Conservation (phyloP, 805 yeast species). For the Candida qinlingensis region DNA sequence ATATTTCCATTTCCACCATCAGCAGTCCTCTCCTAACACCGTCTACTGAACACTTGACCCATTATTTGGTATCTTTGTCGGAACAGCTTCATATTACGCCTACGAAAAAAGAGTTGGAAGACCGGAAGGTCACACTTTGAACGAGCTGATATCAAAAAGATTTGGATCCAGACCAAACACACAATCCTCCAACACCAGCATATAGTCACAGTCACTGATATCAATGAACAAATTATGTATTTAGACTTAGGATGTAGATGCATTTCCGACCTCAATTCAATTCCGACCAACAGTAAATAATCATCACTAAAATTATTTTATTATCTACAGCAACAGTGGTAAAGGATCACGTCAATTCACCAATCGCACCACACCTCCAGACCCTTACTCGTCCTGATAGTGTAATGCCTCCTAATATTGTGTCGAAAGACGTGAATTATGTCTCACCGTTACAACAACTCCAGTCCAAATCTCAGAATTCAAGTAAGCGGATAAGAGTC, state of each 20-base stretch:
- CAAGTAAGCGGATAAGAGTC: conserved; percentile 53
- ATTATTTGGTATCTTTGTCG: conserved; percentile 54
- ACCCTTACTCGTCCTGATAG: too few relatives aligned
- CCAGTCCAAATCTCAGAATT: conserved; percentile 14
- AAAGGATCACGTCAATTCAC: too few relatives aligned
- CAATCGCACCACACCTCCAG: too few relatives aligned
- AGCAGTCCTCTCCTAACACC: background rate
- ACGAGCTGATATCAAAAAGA: conserved; percentile 43
- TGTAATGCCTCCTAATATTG: conserved; percentile 22
- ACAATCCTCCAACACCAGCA: too few relatives aligned
- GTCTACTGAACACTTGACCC: conserved; percentile 50
- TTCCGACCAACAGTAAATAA: too few relatives aligned
- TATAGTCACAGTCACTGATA: too few relatives aligned
- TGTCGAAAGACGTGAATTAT: conserved; percentile 21
- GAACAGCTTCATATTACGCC: conserved; percentile 56
- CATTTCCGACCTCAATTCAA: too few relatives aligned
- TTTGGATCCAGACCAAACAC: conserved; percentile 1
- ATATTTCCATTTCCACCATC: too few relatives aligned
- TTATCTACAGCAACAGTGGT: too few relatives aligned
- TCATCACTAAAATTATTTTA: too few relatives aligned
- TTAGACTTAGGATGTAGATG: too few relatives aligned
- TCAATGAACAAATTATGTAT: too few relatives aligned
- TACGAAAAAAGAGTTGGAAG: conserved; percentile 57
- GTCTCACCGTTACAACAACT: conserved; percentile 21
- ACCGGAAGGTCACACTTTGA: conserved; percentile 53